Conservation (phyloP, 176 grass and related monocot genomes). For the Lolium perenne region DNA sequence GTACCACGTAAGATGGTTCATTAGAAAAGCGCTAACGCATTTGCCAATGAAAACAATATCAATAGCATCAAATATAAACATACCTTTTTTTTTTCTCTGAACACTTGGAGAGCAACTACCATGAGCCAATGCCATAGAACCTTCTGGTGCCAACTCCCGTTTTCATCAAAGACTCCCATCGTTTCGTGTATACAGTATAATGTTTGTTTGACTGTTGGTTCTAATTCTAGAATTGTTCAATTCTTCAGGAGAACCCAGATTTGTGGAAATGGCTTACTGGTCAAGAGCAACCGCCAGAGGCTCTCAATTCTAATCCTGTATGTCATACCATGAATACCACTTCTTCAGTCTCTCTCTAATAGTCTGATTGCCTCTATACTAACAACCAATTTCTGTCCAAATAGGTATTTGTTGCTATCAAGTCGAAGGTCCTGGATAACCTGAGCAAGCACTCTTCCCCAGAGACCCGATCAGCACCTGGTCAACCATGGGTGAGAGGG, state of each 20-base stretch:
- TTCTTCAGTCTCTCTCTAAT: conserved; percentile 3
- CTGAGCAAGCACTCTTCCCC: conserved; percentile 73
- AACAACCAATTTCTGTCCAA: background rate
- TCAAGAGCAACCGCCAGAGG: conserved; percentile 83
- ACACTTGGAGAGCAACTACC: background rate
- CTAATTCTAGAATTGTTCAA: conserved; percentile 12
- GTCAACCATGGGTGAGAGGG: conserved; percentile 91
- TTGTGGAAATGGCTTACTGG: conserved; percentile 94
- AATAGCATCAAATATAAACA: too few species aligned
- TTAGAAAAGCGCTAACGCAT: too few species aligned
- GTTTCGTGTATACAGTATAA: background rate
- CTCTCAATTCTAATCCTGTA: conserved; percentile 72
- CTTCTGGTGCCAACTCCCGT: conserved; percentile 4
- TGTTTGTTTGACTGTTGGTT: background rate
- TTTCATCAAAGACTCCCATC: background rate
- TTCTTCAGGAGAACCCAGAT: conserved; percentile 92
- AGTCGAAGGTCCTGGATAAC: conserved; percentile 73
- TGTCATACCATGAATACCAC: conserved; percentile 3
- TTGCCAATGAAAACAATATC: too few species aligned
- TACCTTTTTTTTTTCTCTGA: background rate
- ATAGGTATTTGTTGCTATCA: conserved; percentile 78
- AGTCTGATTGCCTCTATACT: background rate
- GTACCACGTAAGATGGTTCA: too few species aligned
- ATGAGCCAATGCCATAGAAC: background rate
- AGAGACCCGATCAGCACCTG: conserved; percentile 72